Conservation (phyloP, 495 filamentous ascomycete species). For the Entonaema liquescens region DNA sequence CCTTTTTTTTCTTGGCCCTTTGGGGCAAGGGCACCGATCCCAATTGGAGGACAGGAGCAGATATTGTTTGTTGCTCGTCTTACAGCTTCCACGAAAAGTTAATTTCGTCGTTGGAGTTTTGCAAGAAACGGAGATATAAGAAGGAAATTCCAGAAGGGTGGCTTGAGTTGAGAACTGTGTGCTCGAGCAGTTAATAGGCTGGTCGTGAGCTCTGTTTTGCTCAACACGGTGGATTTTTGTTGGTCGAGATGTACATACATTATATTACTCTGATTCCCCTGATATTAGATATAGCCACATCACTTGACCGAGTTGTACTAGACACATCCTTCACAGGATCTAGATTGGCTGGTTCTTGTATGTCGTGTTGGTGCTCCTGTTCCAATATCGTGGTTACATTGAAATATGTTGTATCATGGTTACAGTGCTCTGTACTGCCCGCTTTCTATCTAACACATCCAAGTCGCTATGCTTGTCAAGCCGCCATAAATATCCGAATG, state of each 20-base stretch:
- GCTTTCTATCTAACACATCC: not conserved
- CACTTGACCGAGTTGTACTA: not conserved
- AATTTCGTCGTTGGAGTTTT: conserved; percentile 14
- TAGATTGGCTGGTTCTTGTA: not conserved
- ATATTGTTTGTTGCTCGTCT: conserved; percentile 16
- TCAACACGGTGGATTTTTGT: not conserved
- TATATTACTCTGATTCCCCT: not conserved
- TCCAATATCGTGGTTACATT: no score
- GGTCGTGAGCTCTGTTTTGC: not conserved
- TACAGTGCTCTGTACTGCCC: not conserved
- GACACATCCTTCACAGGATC: not conserved
- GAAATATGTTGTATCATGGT: not conserved
- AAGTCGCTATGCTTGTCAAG: not conserved
- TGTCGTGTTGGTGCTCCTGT: not conserved
- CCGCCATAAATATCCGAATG: no score
- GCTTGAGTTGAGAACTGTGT: not conserved
- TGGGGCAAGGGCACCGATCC: not conserved
- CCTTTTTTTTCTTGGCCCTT: not conserved
- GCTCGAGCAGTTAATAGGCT: not conserved
- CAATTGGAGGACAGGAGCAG: conserved; percentile 2
- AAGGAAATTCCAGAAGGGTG: not conserved
- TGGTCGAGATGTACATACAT: conserved; percentile 1
- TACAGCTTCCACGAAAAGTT: conserved; percentile 22
- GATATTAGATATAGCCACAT: not conserved
- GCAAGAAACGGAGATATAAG: not conserved